Evolutionary conservation across 768 basidiomycete genomes (phyloP).

Genomic region (Candolleomyces efflorescens): DNA sequence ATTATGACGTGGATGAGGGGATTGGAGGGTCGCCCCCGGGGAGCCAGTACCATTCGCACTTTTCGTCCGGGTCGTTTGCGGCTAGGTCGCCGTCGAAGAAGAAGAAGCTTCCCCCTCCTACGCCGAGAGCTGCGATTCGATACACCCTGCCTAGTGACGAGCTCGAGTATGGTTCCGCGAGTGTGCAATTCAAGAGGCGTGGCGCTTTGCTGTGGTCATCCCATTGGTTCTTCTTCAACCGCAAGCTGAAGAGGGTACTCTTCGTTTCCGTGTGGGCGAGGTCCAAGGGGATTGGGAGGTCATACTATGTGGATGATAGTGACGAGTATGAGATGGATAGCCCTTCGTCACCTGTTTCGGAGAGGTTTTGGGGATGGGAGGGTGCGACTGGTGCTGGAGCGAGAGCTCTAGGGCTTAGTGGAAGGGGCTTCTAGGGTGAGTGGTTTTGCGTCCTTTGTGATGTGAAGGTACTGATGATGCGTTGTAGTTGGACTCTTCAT

Average conservation of each 20-base stretch:
- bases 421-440: conserved; percentile 3
- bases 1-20: conserved; percentile 69
- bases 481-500: no score
- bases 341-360: conserved; percentile 30
- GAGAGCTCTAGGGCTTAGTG: conserved; percentile 63
- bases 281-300: conserved; percentile 50
- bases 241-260: conserved; percentile 86
- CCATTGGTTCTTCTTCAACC: conserved; percentile 96
- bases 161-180: conserved; percentile 30
- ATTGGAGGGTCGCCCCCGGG: conserved; percentile 5
- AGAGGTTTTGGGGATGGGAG: conserved; percentile 79
- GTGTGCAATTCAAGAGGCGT: conserved; percentile 49
- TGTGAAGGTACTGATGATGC: no score
- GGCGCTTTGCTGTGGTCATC: conserved; percentile 93
- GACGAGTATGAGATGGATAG: conserved; percentile 33
- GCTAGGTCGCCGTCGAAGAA: conserved; percentile 33
- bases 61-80: not conserved
- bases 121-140: conserved; percentile 36
- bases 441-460: no score
- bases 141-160: conserved; percentile 31
- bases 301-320: conserved; percentile 41
- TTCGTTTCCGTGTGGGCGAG: conserved; percentile 93
- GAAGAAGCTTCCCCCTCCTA: conserved; percentile 34
- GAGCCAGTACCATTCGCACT: no score
- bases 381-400: conserved; percentile 79